Conservation (phyloP, 768 basidiomycete genomes). For the Psilocybe tampanensis region DNA sequence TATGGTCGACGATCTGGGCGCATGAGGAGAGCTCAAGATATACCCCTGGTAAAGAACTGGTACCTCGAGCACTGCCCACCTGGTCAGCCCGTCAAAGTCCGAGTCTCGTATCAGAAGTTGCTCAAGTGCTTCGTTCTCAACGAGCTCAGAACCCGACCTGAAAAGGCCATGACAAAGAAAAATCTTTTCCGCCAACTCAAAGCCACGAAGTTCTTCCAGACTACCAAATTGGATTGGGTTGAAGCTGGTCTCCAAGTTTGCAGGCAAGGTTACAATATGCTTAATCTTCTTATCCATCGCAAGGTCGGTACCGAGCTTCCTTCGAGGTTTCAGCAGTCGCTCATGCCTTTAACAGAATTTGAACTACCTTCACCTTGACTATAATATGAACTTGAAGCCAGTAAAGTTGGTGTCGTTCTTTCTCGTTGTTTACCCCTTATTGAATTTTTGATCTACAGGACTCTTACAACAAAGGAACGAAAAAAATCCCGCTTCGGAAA, state of each 20-base stretch:
- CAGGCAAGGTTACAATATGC: slow-evolving; percentile 99
- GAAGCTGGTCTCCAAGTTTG: slow-evolving; percentile 99
- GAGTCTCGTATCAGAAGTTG: slow-evolving; percentile 98
- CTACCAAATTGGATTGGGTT: slow-evolving; percentile 97
- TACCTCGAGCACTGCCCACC: slow-evolving; percentile 99
- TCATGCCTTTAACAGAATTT: slow-evolving; percentile 58
- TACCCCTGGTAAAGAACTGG: slow-evolving; percentile 97
- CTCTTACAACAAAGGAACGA: slow-evolving; percentile 97
- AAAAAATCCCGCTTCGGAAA: slow-evolving; percentile 99
- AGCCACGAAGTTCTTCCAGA: slow-evolving; percentile 99
- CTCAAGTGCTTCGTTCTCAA: slow-evolving; percentile 96
- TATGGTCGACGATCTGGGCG: slow-evolving; percentile 91
- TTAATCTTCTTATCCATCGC: slow-evolving; percentile 97
- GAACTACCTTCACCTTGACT: slow-evolving; percentile 94
- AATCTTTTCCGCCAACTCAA: slow-evolving; percentile 95
- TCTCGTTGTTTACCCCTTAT: slow-evolving; percentile 1
- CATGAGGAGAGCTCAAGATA: slow-evolving; percentile 92
- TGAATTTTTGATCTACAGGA: slow-evolving; percentile 49
- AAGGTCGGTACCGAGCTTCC: slow-evolving; percentile 59
- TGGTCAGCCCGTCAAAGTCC: slow-evolving; percentile 94
- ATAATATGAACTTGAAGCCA: slow-evolving; percentile 99
- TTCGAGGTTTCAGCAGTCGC: background rate
- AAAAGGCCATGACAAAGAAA: slow-evolving; percentile 98
- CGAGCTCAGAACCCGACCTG: slow-evolving; percentile 83
- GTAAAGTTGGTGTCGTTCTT: slow-evolving; percentile 57